Evolutionary conservation across 495 filamentous ascomycete species (phyloP).

Genomic region (Trichoderma asperelloides): DNA sequence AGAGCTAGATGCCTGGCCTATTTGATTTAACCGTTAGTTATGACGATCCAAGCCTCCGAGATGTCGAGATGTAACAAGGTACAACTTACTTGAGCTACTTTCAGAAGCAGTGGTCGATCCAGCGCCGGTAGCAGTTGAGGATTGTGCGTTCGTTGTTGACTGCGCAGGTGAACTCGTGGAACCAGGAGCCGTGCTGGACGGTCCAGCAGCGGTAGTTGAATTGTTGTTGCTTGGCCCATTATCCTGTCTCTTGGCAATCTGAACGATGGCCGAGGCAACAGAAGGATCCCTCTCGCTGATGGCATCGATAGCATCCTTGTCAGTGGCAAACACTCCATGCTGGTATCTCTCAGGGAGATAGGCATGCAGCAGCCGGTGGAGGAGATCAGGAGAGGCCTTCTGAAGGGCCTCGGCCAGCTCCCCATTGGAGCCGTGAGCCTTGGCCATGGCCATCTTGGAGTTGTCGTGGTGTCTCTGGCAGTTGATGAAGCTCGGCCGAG

Average conservation of each 20-base stretch:
- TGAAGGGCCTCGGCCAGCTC: conserved; percentile 24
- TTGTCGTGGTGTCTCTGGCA: neutral
- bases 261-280: conserved; percentile 26
- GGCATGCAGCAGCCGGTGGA: conserved; percentile 31
- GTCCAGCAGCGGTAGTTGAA: conserved; percentile 3
- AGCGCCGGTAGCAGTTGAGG: conserved; percentile 14
- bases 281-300: conserved; percentile 22
- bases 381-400: conserved; percentile 7
- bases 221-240: conserved; percentile 12
- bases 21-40: neutral
- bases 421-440: conserved; percentile 13
- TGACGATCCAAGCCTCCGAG: neutral
- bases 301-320: conserved; percentile 24
- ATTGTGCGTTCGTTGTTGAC: conserved; percentile 12
- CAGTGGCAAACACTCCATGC: conserved; percentile 28
- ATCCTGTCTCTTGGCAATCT: conserved; percentile 32
- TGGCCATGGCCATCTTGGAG: conserved; percentile 2
- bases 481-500: neutral
- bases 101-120: neutral
- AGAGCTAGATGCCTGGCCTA: neutral
- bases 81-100: neutral
- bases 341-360: conserved; percentile 29
- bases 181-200: conserved; percentile 5
- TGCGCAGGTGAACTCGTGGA: neutral
- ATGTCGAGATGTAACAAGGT: neutral